A percentile compares a stretch with the other conserved stretches of the same genome.
Evolutionary conservation across 257 asterid species (phyloP).

Genomic region (Haberlea rhodopensis): DNA sequence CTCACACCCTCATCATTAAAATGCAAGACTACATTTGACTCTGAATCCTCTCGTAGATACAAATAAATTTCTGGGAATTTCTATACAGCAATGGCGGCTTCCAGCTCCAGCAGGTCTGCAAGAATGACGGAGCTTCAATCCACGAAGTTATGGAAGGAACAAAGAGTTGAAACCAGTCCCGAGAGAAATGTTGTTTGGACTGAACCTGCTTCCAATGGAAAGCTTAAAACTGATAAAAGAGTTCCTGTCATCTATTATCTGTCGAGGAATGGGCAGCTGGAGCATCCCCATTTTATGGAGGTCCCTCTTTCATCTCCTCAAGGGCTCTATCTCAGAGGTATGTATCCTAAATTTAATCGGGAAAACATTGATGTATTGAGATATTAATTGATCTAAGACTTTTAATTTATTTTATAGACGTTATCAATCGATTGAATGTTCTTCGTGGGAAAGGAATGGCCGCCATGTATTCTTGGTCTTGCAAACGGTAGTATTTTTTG

Average conservation of each 20-base stretch:
- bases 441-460: constrained; percentile 90
- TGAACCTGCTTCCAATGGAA: constrained; percentile 39
- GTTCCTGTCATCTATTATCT: constrained; percentile 78
- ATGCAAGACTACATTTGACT: neutral
- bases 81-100: constrained; percentile 37
- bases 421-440: constrained; percentile 59
- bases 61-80: neutral
- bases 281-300: constrained; percentile 96
- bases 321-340: constrained; percentile 69
- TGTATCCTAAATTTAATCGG: neutral
- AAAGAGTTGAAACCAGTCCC: constrained; percentile 54
- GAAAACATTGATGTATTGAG: neutral
- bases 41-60: neutral
- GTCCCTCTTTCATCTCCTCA: constrained; percentile 65
- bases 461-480: constrained; percentile 77
- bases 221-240: constrained; percentile 32
- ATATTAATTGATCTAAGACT: neutral
- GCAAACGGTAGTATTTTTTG: constrained; percentile 47
- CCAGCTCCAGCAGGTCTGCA: constrained; percentile 33
- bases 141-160: constrained; percentile 32
- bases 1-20: too few relatives aligned
- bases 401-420: constrained; percentile 38
- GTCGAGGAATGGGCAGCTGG: constrained; percentile 74
- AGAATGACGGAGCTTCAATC: constrained; percentile 35
- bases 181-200: constrained; percentile 59